Evolutionary conservation across 768 basidiomycete species (phyloP).

Genomic region (Panus rudis): DNA sequence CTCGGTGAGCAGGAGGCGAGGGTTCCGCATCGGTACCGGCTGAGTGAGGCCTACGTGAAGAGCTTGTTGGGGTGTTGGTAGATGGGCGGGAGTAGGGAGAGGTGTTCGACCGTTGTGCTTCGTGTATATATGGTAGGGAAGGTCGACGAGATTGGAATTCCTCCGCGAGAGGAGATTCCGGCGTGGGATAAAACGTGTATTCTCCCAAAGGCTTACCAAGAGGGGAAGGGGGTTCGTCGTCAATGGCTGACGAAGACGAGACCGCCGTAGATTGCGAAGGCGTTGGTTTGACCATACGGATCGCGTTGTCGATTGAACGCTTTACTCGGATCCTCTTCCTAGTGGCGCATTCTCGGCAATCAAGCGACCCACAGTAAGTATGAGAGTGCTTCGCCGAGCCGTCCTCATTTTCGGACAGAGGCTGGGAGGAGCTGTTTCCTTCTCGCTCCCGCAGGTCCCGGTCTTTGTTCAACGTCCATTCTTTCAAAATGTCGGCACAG

Average conservation of each 20-base stretch:
- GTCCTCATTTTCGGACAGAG: constrained; percentile 9
- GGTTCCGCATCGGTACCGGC: constrained; percentile 62
- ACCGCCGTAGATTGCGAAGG: constrained; percentile 22
- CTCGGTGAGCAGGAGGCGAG: constrained; percentile 31
- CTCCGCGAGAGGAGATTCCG: constrained; percentile 23
- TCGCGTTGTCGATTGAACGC: constrained; percentile 66
- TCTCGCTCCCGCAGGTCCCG: constrained; percentile 52
- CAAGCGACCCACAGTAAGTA: constrained; percentile 6
- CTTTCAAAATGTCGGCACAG: constrained; percentile 65
- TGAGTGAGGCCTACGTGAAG: constrained; percentile 57
- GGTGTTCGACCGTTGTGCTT: constrained; percentile 17
- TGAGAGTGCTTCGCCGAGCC: constrained; percentile 8
- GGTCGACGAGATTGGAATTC: constrained; percentile 42
- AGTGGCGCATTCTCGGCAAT: constrained; percentile 12
- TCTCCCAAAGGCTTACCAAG: constrained; percentile 34
- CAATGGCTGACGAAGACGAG: constrained; percentile 10
- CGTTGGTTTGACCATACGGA: constrained; percentile 39
- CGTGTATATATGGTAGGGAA: constrained; percentile 55
- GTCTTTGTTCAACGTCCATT: constrained; percentile 60
- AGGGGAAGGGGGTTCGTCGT: constrained; percentile 28
- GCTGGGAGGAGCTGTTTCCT: constrained; percentile 12
- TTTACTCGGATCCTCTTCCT: constrained; percentile 57
- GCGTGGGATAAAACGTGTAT: constrained; percentile 35
- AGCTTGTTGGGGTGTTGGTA: constrained; percentile 6
- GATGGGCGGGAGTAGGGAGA: constrained; percentile 8